Evolutionary conservation across 2,329 filamentous ascomycete species (phyloP).

Genomic region (Exophiala calicioides): DNA sequence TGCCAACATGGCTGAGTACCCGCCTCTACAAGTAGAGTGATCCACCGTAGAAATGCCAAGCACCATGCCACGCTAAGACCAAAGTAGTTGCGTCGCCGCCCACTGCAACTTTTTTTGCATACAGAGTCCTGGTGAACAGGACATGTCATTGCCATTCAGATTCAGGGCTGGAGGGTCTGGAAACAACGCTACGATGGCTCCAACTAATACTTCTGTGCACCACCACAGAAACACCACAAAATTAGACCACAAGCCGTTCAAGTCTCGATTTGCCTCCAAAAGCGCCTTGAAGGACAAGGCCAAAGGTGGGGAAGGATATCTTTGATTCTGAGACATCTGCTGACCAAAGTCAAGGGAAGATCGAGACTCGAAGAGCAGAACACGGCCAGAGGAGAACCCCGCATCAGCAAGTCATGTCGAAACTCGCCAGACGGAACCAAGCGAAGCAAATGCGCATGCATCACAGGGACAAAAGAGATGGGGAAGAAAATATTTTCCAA

Average conservation of each 20-base stretch:
- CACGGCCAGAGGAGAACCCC: slow-evolving; percentile 78
- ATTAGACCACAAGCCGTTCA: slow-evolving; percentile 83
- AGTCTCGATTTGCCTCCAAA: slow-evolving; percentile 88
- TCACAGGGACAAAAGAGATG: slow-evolving; percentile 80
- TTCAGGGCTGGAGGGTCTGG: slow-evolving; percentile 75
- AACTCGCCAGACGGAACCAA: slow-evolving; percentile 92
- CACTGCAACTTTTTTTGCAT: no score
- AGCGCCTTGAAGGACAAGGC: slow-evolving; percentile 77
- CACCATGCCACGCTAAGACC: no score
- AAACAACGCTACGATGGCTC: slow-evolving; percentile 70
- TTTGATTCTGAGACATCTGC: slow-evolving; percentile 1
- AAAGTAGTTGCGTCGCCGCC: no score
- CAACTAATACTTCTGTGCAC: slow-evolving; percentile 64
- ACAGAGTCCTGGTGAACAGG: no score
- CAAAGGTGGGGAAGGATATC: slow-evolving; percentile 64
- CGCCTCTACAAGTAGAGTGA: no score
- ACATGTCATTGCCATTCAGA: slow-evolving; percentile 72
- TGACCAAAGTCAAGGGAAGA: slow-evolving; percentile 63
- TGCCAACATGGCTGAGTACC: no score
- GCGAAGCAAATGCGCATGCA: slow-evolving; percentile 83
- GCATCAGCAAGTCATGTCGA: slow-evolving; percentile 96
- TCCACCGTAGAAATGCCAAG: no score
- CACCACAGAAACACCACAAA: slow-evolving; percentile 95
- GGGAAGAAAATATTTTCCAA: slow-evolving; percentile 77
- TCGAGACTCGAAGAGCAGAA: slow-evolving; percentile 62